A percentile compares a stretch with the other conserved stretches of the same genome.
Conservation (phyloP, 768 basidiomycete genomes). For the Boletus vermiculosoides region DNA sequence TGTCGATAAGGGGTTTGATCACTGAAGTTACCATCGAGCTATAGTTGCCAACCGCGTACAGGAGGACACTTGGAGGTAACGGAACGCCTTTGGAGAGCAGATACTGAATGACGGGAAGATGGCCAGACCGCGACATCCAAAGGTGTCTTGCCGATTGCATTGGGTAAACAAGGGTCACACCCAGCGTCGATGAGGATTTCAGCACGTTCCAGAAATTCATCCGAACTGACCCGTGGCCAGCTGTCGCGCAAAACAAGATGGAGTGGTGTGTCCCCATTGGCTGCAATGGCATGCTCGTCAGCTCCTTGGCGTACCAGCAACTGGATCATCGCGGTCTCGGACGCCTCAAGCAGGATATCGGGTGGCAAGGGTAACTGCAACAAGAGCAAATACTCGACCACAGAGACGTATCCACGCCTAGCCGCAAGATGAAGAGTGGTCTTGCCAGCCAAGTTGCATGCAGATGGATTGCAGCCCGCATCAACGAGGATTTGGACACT, state of each 20-base stretch:
- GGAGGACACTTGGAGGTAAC: background rate
- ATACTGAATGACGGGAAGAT: background rate
- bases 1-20: background rate
- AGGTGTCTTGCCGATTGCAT: background rate
- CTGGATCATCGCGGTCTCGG: background rate
- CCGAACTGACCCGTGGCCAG: background rate
- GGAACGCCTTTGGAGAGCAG: background rate
- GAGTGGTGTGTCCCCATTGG: background rate
- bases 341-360: background rate
- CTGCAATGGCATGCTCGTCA: background rate
- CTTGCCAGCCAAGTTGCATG: background rate
- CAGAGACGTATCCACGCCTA: background rate
- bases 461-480: constrained; percentile 10
- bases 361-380: background rate
- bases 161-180: background rate
- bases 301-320: background rate
- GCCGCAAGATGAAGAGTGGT: background rate
- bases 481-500: background rate
- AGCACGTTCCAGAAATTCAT: background rate
- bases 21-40: background rate
- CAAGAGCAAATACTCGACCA: constrained; percentile 1
- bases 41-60: background rate
- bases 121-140: background rate
- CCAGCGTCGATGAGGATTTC: background rate
- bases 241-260: background rate